Base-by-base conservation (phyloP, 2,329 filamentous ascomycete genomes). In the Lomentospora prolificans region DNA sequence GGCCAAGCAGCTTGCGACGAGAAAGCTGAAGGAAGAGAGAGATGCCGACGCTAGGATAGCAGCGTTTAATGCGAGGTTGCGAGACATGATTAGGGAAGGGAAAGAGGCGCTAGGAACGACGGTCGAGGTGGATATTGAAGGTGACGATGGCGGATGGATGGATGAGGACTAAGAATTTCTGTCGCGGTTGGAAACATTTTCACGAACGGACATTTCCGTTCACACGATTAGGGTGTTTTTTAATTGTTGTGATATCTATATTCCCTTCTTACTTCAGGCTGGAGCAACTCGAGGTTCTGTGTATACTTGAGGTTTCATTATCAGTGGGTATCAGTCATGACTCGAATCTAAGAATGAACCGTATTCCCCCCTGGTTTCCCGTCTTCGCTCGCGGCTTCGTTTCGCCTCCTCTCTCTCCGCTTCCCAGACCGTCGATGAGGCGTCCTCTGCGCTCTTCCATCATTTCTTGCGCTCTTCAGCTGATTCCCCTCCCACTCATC, bases 61-160 rank as follows among this genome's bases (percentile, higher is more conserved):
- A 51, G 81, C 86, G 25, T 84, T 97, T 69, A 95, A 94, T 66
- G 78, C 82, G 51, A 83, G 87, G 62, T 73, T 97, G 51, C 82
- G 87, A 65, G 87, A 85, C 31, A 90, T 99, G 87, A 95, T 99
- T 55, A 79, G 85, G 2, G 86, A 97, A 69, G 94, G 91, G 0
- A 86, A 86, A 62, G 87, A 94, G 68, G 94, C 94, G 1, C 71
- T 99, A 17, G 91, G 86, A 2, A 87, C 87, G 19, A 86, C 75
- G 41, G 75, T 89, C 52, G 84, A 88, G 64, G 77, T 90, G 46
- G 78, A 81, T 39, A 71, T 72, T 25, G 67, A 71, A 36, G 72
- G 67, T 70, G 73, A 75, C 53, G 75, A 72, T 46, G 73, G 75
- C 36, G 39, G 25, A 5, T 55, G 53, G 53, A 48, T 55, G 41